Evolutionary conservation across 148 eudicot genomes (phyloP), one percentile per base, ranked within the genome.

Genomic region (Suaeda aralocaspica): DNA sequence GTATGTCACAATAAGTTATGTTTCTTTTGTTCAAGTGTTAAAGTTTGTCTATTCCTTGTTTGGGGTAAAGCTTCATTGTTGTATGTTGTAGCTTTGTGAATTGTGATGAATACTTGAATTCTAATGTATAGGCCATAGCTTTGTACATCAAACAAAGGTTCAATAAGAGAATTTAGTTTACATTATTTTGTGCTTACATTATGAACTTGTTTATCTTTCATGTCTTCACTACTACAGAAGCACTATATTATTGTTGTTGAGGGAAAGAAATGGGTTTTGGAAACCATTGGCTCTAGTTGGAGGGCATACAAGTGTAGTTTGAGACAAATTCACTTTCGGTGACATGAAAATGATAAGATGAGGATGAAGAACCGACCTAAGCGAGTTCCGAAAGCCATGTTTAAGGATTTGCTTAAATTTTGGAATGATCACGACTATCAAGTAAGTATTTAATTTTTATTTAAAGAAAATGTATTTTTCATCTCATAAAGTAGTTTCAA

Each of bases 241-340:
- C 68, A 65, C 26, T 65, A 65, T 28, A 25, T 66, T 29, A 28
- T 46, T 12, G 34, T 53, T 24, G 4, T 45, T 26, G 68, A 45
- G 26, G 69, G 36, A 0, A 66, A 48, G 21, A 66, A 46, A 28
- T 66, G 69, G 69, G 36, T 66, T 61, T 61, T 61, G 24, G 12
- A 34, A 34, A 28, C 69, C 9, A 66, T 66, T 28, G 52, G 56
- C 2, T 52, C 29, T 2, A 6, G 53, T 46, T 66, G 41, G 69
- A 66, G 56, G n/a, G 39, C 10, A 14, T 46, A 46, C 25, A 61
- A 61, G 65, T 61, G 65, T 24, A 7, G 49, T 6, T 15, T 53
- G 48, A 53, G 22, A 26, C 53, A 36, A 15, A 9, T 24, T 14
- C 36, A 69, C 36, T 69, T 21, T 24, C 15, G 12, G 2, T 21